Percentiles rank a stretch among this genome's conserved stretches.
These are phyloP conservation scores for Lignosus rhinocerotis DNA, from an alignment of 1,284 basidiomycete genomes.

Conservation along the genomic window DNA sequence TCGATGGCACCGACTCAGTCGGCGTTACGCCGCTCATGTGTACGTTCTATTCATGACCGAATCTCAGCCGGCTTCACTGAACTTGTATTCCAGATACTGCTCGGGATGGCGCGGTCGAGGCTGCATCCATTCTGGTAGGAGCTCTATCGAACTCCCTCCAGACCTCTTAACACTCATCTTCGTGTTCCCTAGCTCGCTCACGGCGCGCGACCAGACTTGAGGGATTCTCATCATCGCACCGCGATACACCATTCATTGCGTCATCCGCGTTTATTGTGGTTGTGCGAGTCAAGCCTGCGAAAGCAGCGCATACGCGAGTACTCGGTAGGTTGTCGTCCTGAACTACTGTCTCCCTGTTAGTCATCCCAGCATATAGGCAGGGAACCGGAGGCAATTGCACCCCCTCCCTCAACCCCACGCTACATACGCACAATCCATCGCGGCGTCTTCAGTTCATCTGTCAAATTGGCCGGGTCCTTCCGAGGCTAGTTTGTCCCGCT, in stretches of 20 bases:
- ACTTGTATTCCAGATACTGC: constrained; percentile 56
- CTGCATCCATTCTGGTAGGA: constrained; percentile 59
- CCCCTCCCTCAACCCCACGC: constrained; percentile 23
- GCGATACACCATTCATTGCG: constrained; percentile 64
- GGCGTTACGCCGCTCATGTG: constrained; percentile 80
- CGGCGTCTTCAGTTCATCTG: constrained; percentile 12
- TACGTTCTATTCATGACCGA: constrained; percentile 33
- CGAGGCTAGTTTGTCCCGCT: constrained; percentile 13
- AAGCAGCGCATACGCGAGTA: constrained; percentile 57
- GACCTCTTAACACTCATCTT: neutral
- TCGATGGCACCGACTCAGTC: constrained; percentile 69
- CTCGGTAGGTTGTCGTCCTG: constrained; percentile 41
- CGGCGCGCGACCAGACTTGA: constrained; percentile 69
- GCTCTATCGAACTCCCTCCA: neutral
- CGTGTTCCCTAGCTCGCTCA: constrained; percentile 48
- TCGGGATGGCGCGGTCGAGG: constrained; percentile 64
- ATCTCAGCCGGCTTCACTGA: constrained; percentile 17
- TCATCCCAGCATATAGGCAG: constrained; percentile 19
- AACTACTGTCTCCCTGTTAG: neutral
- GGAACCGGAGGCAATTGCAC: constrained; percentile 26
- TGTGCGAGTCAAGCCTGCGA: constrained; percentile 66
- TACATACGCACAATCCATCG: constrained; percentile 14
- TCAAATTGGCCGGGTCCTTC: constrained; percentile 12
- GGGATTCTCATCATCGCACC: constrained; percentile 67
- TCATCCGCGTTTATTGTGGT: constrained; percentile 63